These are phyloP conservation scores for Xylaria curta DNA, from an alignment of 495 filamentous ascomycete species.

Conservation along the genomic window DNA sequence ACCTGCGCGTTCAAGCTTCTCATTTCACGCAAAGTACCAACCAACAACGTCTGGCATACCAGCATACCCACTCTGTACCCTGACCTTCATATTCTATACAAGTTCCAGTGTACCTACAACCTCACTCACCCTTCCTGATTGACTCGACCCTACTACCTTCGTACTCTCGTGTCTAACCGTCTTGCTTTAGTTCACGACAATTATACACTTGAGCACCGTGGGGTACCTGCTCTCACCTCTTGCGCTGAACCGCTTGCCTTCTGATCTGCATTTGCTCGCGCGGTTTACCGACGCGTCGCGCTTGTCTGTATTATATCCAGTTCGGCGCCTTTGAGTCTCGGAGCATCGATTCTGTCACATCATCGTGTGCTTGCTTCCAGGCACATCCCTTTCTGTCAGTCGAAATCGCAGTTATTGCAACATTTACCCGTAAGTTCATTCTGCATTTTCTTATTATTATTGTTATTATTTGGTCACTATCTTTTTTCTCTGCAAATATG, in stretches of 20 bases:
- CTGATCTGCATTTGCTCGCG: constrained; percentile 3
- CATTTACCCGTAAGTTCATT: constrained; percentile 20
- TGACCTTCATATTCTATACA: constrained; percentile 24
- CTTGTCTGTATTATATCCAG: constrained; percentile 3
- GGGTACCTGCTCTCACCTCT: constrained; percentile 19
- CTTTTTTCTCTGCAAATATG: background rate
- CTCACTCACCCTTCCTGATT: constrained; percentile 18
- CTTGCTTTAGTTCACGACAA: constrained; percentile 17
- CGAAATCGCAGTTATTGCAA: background rate
- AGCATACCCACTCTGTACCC: constrained; percentile 27
- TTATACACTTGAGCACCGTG: constrained; percentile 17
- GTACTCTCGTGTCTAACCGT: constrained; percentile 23
- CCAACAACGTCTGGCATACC: constrained; percentile 6
- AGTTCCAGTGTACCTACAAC: constrained; percentile 27
- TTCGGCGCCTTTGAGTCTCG: constrained; percentile 4
- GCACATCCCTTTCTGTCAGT: background rate
- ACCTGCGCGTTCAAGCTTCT: constrained; percentile 21
- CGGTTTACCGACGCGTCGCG: constrained; percentile 15
- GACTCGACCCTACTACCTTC: background rate
- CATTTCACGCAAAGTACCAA: constrained; percentile 24
- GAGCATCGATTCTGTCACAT: background rate
- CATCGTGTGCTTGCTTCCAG: constrained; percentile 16
- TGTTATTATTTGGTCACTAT: background rate
- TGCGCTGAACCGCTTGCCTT: constrained; percentile 1
- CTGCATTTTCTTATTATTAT: background rate